These are phyloP conservation scores for Rutstroemia sp. DNA, from an alignment of 2,329 filamentous ascomycete species.

Conservation along the genomic window DNA sequence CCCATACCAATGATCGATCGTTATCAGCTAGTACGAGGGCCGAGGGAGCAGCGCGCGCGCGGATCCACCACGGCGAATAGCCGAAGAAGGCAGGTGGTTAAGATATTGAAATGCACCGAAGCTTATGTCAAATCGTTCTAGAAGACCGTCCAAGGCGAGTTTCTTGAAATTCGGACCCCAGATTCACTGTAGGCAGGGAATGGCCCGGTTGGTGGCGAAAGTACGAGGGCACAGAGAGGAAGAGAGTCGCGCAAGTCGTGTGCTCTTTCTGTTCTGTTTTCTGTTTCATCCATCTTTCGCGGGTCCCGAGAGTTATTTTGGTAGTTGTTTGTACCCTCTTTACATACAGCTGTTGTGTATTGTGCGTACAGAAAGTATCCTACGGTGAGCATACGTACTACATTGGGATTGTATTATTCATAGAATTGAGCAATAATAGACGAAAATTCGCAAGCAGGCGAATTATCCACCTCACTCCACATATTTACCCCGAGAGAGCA, in stretches of 20 bases:
- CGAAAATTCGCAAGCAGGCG: too few relatives aligned
- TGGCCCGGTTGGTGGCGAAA: slow-evolving; percentile 5
- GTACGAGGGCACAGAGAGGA: not conserved
- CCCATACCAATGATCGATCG: slow-evolving; percentile 3
- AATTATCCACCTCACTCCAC: too few relatives aligned
- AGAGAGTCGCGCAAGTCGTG: not conserved
- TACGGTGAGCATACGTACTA: too few relatives aligned
- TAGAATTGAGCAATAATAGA: too few relatives aligned
- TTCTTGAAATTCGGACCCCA: not conserved
- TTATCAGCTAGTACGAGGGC: slow-evolving; percentile 6
- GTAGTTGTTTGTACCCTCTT: too few relatives aligned
- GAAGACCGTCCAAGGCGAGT: not conserved
- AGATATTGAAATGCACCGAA: slow-evolving; percentile 1
- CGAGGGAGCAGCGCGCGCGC: not conserved
- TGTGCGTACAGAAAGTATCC: too few relatives aligned
- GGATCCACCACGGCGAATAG: not conserved
- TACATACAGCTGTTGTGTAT: too few relatives aligned
- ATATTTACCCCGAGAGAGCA: too few relatives aligned
- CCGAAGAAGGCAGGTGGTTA: not conserved
- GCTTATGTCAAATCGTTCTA: slow-evolving; percentile 6
- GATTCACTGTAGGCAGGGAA: not conserved
- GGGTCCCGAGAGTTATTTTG: too few relatives aligned
- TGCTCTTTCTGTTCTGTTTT: too few relatives aligned
- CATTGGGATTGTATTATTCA: too few relatives aligned
- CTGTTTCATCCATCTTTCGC: too few relatives aligned